phyloP scores from a whole-genome alignment of 805 yeast genomes.

The Hanseniaspora lindneri region DNA sequence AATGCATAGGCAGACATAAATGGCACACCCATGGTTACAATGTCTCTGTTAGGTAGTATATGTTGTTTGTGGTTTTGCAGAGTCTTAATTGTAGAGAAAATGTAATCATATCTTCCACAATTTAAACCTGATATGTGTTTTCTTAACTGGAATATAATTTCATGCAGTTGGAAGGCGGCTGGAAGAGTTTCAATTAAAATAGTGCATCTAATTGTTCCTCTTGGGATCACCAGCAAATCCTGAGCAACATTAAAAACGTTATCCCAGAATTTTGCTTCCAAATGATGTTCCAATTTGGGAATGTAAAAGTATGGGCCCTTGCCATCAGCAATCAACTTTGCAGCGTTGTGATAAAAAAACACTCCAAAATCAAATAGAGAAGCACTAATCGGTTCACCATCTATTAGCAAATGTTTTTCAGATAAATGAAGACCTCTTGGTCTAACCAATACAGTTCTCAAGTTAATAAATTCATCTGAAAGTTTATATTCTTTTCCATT shows the following conservation, averaged over 20 bases:
- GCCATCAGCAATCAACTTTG: constrained; percentile 47
- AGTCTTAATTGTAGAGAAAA: constrained; percentile 67
- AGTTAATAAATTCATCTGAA: constrained; percentile 34
- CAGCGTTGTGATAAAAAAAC: constrained; percentile 65
- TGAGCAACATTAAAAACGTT: constrained; percentile 67
- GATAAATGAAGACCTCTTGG: constrained; percentile 85
- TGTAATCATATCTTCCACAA: constrained; percentile 87
- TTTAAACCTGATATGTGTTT: constrained; percentile 70
- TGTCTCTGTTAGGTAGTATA: constrained; percentile 67
- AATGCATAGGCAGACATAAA: constrained; percentile 71
- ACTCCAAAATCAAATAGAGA: constrained; percentile 70
- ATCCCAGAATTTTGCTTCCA: constrained; percentile 76
- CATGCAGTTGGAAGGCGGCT: constrained; percentile 79
- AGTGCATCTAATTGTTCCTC: constrained; percentile 74
- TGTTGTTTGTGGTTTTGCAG: constrained; percentile 56
- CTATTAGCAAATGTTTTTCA: constrained; percentile 58
- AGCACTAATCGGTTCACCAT: constrained; percentile 66
- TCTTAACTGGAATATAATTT: constrained; percentile 63
- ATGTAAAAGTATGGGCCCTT: constrained; percentile 71
- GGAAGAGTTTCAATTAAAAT: constrained; percentile 75
- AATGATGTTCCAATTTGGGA: constrained; percentile 79
- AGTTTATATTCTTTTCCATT: constrained; percentile 35
- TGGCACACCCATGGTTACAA: constrained; percentile 69
- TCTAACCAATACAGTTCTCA: constrained; percentile 70
- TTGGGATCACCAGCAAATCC: constrained; percentile 52